phyloP scores from a whole-genome alignment of 2,329 filamentous ascomycete genomes.

The Cladophialophora exuberans region DNA sequence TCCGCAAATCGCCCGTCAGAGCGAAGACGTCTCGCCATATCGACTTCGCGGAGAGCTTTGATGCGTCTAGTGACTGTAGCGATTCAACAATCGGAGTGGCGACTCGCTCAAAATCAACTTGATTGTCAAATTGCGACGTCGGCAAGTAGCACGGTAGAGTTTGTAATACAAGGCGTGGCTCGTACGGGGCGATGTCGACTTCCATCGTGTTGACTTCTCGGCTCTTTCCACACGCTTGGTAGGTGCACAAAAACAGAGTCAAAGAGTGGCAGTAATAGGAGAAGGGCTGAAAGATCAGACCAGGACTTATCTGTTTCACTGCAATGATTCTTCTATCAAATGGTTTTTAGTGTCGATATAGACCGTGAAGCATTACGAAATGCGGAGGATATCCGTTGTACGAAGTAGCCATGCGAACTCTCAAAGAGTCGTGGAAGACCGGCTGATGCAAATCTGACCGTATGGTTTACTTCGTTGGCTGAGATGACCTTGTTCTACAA shows the following conservation, averaged over 20 bases:
- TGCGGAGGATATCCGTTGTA: too few relatives aligned
- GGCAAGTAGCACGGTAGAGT: constrained; percentile 19
- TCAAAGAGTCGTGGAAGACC: constrained; percentile 6
- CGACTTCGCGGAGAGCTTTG: constrained; percentile 8
- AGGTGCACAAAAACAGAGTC: too few relatives aligned
- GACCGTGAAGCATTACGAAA: too few relatives aligned
- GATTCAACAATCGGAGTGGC: constrained; percentile 7
- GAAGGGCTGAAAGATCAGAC: too few relatives aligned
- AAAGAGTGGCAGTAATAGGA: too few relatives aligned
- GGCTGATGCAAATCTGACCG: not conserved
- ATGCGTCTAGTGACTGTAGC: not conserved
- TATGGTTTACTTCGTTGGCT: not conserved
- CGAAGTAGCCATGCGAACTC: too few relatives aligned
- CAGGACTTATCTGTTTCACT: too few relatives aligned
- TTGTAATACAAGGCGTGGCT: constrained; percentile 15
- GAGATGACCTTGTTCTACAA: not conserved
- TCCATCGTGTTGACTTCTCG: too few relatives aligned
- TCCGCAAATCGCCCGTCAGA: constrained; percentile 35
- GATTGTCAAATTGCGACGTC: constrained; percentile 5
- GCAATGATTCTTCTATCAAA: too few relatives aligned
- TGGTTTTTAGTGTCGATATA: too few relatives aligned
- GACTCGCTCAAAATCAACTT: constrained; percentile 13
- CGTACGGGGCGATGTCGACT: constrained; percentile 10
- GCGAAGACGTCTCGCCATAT: constrained; percentile 37
- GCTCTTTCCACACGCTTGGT: too few relatives aligned